A percentile compares a stretch with the other conserved stretches of the same genome.
Conservation (phyloP, 1,139 yeast species). For the Taphrina pruni region DNA sequence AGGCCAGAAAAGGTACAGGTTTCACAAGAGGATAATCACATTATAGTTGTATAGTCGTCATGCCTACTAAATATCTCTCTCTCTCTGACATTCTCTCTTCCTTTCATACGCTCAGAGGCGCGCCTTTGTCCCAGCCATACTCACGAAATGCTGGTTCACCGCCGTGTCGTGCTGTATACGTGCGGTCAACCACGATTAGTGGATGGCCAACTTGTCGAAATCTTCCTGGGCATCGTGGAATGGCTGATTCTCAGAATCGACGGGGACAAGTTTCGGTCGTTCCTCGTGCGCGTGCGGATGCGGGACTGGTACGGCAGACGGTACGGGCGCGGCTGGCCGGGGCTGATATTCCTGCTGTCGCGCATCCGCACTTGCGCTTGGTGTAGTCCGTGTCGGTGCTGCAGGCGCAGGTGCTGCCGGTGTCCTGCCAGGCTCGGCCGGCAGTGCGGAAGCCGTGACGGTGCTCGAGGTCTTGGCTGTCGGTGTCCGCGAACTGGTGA, state of each 20-base stretch:
- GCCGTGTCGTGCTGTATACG: not conserved
- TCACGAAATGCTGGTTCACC: too few relatives aligned
- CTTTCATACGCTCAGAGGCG: too few relatives aligned
- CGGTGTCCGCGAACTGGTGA: conserved; percentile 20
- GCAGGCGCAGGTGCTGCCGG: conserved; percentile 9
- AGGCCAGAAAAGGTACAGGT: too few relatives aligned
- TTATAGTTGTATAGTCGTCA: conserved; percentile 1
- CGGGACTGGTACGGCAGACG: conserved; percentile 22
- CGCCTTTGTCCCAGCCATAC: too few relatives aligned
- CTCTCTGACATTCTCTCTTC: not conserved
- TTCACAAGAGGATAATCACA: not conserved
- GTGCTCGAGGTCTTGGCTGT: conserved; percentile 20
- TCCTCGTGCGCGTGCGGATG: conserved; percentile 1
- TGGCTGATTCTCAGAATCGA: conserved; percentile 36
- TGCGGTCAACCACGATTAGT: not conserved
- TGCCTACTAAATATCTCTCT: not conserved
- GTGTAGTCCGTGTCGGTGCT: not conserved
- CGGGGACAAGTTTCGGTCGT: conserved; percentile 30
- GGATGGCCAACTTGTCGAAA: conserved; percentile 31
- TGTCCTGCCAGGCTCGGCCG: conserved; percentile 19
- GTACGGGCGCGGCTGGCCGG: conserved; percentile 24
- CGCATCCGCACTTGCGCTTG: conserved; percentile 12
- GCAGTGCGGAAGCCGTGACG: conserved; percentile 18
- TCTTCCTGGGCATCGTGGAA: conserved; percentile 35
- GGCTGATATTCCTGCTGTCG: conserved; percentile 19